Percentiles rank a stretch among this genome's conserved stretches.
These are phyloP conservation scores for Tylopilus intermedius DNA, from an alignment of 768 basidiomycete species.

Conservation along the genomic window DNA sequence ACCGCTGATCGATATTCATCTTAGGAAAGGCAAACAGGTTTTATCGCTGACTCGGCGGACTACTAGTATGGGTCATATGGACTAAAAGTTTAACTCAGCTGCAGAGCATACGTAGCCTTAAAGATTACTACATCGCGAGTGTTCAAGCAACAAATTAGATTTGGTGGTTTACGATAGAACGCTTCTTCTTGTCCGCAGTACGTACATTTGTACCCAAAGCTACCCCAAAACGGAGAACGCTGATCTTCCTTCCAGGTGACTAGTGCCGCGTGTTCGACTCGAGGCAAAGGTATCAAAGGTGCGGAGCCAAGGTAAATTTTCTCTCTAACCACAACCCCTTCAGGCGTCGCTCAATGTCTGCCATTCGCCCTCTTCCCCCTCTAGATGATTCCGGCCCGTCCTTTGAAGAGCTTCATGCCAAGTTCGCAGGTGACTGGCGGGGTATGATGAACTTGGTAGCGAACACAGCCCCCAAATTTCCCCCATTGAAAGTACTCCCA, in stretches of 20 bases:
- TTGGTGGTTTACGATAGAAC: too few relatives aligned
- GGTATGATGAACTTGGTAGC: constrained; percentile 11
- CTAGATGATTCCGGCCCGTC: constrained; percentile 11
- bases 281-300: constrained; percentile 12
- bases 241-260: constrained; percentile 12
- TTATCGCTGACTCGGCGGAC: too few relatives aligned
- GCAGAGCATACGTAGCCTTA: too few relatives aligned
- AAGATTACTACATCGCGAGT: too few relatives aligned
- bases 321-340: background rate
- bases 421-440: constrained; percentile 1
- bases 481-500: constrained; percentile 27
- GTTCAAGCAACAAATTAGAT: too few relatives aligned
- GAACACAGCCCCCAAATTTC: constrained; percentile 16
- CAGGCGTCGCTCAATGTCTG: constrained; percentile 8
- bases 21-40: constrained; percentile 6
- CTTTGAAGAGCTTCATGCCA: constrained; percentile 7
- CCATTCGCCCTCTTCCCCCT: constrained; percentile 18
- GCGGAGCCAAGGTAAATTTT: too few relatives aligned
- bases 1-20: background rate
- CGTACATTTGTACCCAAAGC: background rate
- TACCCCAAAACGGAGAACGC: constrained; percentile 9
- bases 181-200: too few relatives aligned
- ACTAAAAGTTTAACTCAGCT: too few relatives aligned
- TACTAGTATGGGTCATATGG: too few relatives aligned
- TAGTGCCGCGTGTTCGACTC: constrained; percentile 13